Evolutionary conservation across 140 eudicot species (phyloP), one percentile per base, ranked within the genome.

Genomic region (Stevia rebaudiana): DNA sequence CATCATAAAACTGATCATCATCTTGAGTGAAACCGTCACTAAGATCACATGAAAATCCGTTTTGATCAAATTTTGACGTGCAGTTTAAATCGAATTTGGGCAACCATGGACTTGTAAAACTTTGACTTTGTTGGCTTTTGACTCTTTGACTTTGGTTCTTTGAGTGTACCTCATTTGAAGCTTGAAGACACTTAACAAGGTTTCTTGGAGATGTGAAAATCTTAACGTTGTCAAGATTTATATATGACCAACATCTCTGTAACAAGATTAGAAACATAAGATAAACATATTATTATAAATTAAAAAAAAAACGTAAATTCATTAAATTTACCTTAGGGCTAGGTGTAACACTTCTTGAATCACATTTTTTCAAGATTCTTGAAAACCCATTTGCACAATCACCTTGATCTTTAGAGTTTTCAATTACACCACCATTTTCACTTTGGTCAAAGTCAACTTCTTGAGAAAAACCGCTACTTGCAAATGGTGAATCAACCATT

Each of bases 311-410:
- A 19, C 11, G 5, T 3, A 56, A 44, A 41, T 8, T 31, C 13
- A 54, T n/a, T n/a, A 43, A 53, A 54, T 24, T 68, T 8, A 91
- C 98, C 92, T 85, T 89, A 46, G 96, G 89, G 77, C 96, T 87
- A 36, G 98, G 87, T 70, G 95, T 84, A n/a, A n/a, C n/a, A n/a
- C n/a, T n/a, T n/a, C n/a, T n/a, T n/a, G n/a, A n/a, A 49, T 40
- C 61, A 57, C 69, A 60, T 42, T 70, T 74, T 24, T 65, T 84
- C 62, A 76, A 40, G 58, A 87, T 82, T 40, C 96, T 94, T 12
- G 80, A 63, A 75, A 87, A 84, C 46, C 76, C 82, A 52, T 82
- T 66, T 23, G 52, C 47, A 74, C 36, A 73, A 21, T 71, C 68
- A 63, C 78, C 81, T 33, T 46, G 62, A 13, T 55, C 42, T 28